phyloP scores from a whole-genome alignment of 768 basidiomycete species.

The Lactarius quietus region DNA sequence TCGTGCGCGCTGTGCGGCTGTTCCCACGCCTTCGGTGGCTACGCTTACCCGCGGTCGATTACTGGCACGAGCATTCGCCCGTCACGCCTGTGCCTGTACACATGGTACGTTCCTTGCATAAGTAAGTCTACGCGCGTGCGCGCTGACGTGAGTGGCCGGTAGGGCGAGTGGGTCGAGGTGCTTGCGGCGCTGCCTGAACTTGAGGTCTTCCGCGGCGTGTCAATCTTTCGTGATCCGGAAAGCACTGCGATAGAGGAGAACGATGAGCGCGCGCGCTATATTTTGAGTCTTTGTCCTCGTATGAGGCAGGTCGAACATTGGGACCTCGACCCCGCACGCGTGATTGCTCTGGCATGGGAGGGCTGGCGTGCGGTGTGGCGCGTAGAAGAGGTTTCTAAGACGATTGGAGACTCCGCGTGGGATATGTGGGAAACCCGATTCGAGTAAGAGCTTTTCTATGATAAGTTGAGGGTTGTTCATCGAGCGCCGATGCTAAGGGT shows the following conservation, averaged over 20 bases:
- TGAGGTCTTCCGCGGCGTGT: constrained; percentile 4
- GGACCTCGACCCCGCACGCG: not conserved
- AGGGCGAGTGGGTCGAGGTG: not conserved
- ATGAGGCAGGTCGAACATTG: constrained; percentile 5
- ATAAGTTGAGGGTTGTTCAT: too few species aligned
- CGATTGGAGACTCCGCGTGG: not conserved
- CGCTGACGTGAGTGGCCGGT: not conserved
- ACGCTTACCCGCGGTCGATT: constrained; percentile 3
- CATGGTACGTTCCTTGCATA: not conserved
- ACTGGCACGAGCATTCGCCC: constrained; percentile 2
- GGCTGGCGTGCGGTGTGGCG: not conserved
- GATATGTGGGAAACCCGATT: not conserved
- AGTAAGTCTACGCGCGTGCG: not conserved
- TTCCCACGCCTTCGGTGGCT: not conserved
- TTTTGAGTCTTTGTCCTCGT: not conserved
- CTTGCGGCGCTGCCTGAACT: not conserved
- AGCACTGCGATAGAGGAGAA: not conserved
- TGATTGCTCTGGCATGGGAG: not conserved
- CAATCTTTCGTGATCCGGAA: constrained; percentile 1
- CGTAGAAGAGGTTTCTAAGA: not conserved
- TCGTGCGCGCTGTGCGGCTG: not conserved
- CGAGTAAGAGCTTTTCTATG: too few species aligned
- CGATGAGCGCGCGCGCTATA: constrained; percentile 1
- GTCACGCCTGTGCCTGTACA: constrained; percentile 2
- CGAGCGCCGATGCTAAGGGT: too few species aligned